Base-by-base conservation (phyloP, 2,329 filamentous ascomycete species). In the Ophiostoma ulmi region DNA sequence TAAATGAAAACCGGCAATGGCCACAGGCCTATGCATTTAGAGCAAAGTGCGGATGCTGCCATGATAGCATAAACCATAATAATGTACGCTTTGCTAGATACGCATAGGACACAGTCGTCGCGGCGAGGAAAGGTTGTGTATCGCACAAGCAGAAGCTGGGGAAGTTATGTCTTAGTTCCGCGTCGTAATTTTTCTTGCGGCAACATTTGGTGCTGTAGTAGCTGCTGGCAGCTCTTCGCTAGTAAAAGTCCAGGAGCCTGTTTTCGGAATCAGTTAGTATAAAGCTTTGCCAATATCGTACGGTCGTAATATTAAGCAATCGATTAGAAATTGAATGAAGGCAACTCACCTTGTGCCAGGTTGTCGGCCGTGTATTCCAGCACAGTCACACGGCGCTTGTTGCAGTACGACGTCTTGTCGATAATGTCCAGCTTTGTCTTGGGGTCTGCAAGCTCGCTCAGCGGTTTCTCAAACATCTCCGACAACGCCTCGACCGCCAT, bases 391-490 rank as follows among this genome's bases (percentile, higher is more conserved):
- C 95, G 87, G 70, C 95, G 87, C 80, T 95, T 94, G 80, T 92
- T 97, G 82, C 96, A 99, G 79, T 99, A 99, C 0, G 93, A 88
- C 4, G 94, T 99, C 85, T 97, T 98, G 80, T 99, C 94, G 88
- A 99, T 92, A 77, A 99, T 99, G 74, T 97, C 94, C 7, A 97
- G 93, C 82, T 97, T 98, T 72, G 97, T 84, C 80, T 97, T 97
- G n/a, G 93, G 79, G 65, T 90, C 88, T 4, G 92, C 87, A 22
- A 99, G 83, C 76, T 97, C 93, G 58, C 88, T 83, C n/a, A 94
- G 92, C 0, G 94, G 93, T 83, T 97, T 97, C 85, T 99, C 95
- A 75, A 99, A 99, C 93, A 99, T 97, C 80, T 97, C 94, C n/a
- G 93, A 97, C 74, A 99, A 82, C 71, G 92, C 94, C 82, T 99